Conservation (phyloP, 2,329 filamentous ascomycete species). For the Penicillium sp. region DNA sequence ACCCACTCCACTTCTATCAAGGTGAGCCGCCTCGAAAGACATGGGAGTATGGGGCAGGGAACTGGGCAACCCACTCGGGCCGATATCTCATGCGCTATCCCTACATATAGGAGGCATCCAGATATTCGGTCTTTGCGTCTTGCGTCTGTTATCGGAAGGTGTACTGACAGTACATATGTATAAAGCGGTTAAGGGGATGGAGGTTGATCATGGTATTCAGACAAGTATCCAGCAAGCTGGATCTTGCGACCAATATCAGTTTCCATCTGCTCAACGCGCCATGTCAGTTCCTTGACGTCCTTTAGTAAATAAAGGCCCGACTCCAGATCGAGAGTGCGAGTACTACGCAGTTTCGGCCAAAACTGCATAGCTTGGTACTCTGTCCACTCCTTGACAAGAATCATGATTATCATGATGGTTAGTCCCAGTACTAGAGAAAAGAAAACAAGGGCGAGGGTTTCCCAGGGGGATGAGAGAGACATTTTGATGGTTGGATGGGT, state of each 20-base stretch:
- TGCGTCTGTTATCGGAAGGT: not conserved
- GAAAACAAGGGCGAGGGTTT: not conserved
- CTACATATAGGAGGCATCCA: constrained; percentile 5
- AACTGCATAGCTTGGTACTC: constrained; percentile 2
- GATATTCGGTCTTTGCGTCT: not conserved
- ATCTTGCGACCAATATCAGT: not conserved
- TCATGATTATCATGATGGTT: not conserved
- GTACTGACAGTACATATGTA: not conserved
- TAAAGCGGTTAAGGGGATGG: not conserved
- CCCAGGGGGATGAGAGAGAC: not conserved
- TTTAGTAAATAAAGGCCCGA: not conserved
- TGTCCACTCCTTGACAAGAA: constrained; percentile 7
- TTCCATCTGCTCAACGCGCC: not conserved
- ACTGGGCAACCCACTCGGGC: not conserved
- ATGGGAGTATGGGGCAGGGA: not conserved
- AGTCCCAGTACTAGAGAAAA: not conserved
- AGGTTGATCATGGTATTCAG: not conserved
- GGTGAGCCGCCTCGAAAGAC: constrained; percentile 10
- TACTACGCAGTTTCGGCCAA: constrained; percentile 4
- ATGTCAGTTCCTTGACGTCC: not conserved
- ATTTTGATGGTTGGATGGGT: not conserved
- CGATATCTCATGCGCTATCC: constrained; percentile 1
- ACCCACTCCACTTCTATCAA: constrained; percentile 6
- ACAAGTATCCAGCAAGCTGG: not conserved
- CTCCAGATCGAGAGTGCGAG: constrained; percentile 4